phyloP scores from a whole-genome alignment of 805 yeast genomes.

The Metschnikowia peoriensis region DNA sequence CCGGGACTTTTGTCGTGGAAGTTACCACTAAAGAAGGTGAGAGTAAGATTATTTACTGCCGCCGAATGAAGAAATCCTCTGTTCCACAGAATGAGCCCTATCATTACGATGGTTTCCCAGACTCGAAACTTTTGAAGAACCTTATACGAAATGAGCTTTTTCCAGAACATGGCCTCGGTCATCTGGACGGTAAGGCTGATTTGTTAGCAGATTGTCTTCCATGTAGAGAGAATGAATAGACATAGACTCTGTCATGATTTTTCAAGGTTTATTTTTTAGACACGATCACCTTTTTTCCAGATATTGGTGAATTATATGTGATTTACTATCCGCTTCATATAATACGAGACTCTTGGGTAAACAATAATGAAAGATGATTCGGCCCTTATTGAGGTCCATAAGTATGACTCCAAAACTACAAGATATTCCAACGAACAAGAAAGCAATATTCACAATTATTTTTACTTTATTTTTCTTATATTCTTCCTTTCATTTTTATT shows the following conservation, averaged over 20 bases:
- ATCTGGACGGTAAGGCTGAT: constrained; percentile 46
- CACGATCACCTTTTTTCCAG: not conserved
- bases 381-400: too few relatives aligned
- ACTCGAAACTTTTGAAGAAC: constrained; percentile 73
- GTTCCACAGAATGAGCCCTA: constrained; percentile 27
- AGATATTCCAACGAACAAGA: too few relatives aligned
- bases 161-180: constrained; percentile 59
- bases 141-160: constrained; percentile 57
- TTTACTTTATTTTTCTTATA: too few relatives aligned
- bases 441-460: too few relatives aligned
- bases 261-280: not conserved
- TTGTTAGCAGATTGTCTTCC: constrained; percentile 14
- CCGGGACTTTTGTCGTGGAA: constrained; percentile 21
- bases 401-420: too few relatives aligned
- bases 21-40: constrained; percentile 8
- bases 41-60: constrained; percentile 46
- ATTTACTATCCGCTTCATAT: too few relatives aligned
- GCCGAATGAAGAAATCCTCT: constrained; percentile 45
- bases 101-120: constrained; percentile 77
- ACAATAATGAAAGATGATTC: too few relatives aligned
- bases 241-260: not conserved
- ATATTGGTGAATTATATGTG: too few relatives aligned
- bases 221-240: constrained; percentile 13
- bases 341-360: too few relatives aligned
- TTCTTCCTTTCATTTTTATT: too few relatives aligned